These are phyloP conservation scores for Epichloe uncinata DNA, from an alignment of 2,329 filamentous ascomycete genomes.

Conservation along the genomic window DNA sequence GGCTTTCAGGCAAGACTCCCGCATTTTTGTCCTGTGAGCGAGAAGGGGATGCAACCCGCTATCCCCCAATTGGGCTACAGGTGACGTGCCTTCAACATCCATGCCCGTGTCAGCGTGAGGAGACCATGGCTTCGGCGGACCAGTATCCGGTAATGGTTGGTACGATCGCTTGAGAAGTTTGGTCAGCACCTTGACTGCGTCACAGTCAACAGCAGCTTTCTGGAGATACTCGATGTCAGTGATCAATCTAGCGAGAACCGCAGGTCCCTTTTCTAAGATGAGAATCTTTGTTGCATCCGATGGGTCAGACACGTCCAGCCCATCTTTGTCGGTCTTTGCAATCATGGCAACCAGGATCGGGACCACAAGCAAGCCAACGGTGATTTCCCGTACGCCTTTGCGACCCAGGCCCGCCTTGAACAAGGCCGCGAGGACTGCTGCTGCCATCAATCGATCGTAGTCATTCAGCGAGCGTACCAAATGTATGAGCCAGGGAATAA, in stretches of 20 bases:
- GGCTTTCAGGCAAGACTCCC: conserved; percentile 64
- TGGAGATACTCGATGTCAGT: conserved; percentile 69
- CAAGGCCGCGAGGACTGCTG: conserved; percentile 53
- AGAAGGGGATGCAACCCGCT: conserved; percentile 46
- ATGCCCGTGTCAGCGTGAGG: conserved; percentile 22
- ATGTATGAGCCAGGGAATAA: conserved; percentile 61
- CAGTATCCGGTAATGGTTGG: conserved; percentile 24
- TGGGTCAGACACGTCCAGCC: conserved; percentile 22
- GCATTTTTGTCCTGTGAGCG: conserved; percentile 59
- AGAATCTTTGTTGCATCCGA: conserved; percentile 21
- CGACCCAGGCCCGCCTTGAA: conserved; percentile 55
- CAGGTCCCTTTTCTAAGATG: conserved; percentile 58
- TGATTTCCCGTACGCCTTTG: conserved; percentile 45
- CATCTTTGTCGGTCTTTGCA: conserved; percentile 30
- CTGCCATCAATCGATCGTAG: conserved; percentile 52
- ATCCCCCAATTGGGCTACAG: conserved; percentile 39
- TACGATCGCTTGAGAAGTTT: conserved; percentile 39
- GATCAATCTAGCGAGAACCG: conserved; percentile 65
- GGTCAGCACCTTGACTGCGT: conserved; percentile 32
- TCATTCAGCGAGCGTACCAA: conserved; percentile 44
- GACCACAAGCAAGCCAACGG: conserved; percentile 53
- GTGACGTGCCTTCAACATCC: conserved; percentile 20
- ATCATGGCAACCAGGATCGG: conserved; percentile 57
- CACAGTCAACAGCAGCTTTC: conserved; percentile 61
- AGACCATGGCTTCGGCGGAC: conserved; percentile 25